Percentiles rank a stretch among this genome's conserved stretches.
These are phyloP conservation scores for Metrosideros polymorpha DNA, from an alignment of 441 rosid genomes.

Conservation along the genomic window DNA sequence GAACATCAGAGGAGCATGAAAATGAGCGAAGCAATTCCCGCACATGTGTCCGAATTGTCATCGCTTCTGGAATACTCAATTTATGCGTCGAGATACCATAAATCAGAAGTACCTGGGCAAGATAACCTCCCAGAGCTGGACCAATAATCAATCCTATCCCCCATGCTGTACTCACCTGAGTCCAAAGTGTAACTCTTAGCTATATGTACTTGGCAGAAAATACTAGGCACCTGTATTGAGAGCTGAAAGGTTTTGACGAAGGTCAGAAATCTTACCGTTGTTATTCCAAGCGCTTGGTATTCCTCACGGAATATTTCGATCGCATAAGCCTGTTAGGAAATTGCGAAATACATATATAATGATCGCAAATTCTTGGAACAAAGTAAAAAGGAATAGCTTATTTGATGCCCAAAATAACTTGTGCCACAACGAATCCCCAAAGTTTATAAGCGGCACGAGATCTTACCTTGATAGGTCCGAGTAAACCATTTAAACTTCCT, in stretches of 20 bases:
- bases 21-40: neutral
- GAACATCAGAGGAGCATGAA: neutral
- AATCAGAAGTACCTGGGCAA: conserved; percentile 59
- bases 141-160: conserved; percentile 92
- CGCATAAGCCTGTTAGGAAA: conserved; percentile 63
- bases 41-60: neutral
- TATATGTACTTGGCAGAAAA: neutral
- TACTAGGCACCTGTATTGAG: neutral
- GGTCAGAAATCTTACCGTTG: conserved; percentile 42
- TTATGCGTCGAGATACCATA: neutral
- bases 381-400: neutral
- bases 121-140: conserved; percentile 86
- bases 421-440: neutral
- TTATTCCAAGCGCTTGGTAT: conserved; percentile 64
- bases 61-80: neutral
- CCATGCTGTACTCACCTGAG: conserved; percentile 88
- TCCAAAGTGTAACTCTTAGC: neutral
- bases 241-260: neutral
- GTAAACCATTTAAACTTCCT: conserved; percentile 68
- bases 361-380: neutral
- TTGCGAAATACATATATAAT: neutral
- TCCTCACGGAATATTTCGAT: conserved; percentile 59
- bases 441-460: neutral
- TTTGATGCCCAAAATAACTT: neutral
- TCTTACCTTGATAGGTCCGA: conserved; percentile 80